phyloP scores from a whole-genome alignment of 306 rosid genomes.

The Spatholobus suberectus region DNA sequence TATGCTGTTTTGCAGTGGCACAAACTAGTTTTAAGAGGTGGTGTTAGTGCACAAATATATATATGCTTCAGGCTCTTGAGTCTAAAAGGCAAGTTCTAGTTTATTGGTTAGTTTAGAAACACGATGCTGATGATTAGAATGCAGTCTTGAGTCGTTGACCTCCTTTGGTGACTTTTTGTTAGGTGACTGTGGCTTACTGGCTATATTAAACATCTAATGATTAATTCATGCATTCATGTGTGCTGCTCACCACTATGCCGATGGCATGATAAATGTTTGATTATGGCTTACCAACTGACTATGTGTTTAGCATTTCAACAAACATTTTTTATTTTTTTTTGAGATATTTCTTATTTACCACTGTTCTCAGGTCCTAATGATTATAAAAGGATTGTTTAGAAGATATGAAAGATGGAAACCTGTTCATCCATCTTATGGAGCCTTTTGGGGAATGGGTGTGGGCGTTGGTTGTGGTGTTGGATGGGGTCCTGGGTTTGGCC shows the following conservation, averaged over 20 bases:
- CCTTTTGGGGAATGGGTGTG: conserved; percentile 96
- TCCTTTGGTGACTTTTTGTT: too few species aligned
- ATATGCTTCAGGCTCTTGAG: neutral
- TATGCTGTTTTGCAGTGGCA: neutral
- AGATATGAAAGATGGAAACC: conserved; percentile 90
- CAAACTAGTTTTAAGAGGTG: neutral
- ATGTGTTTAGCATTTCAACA: neutral
- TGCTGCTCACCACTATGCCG: neutral
- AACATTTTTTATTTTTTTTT: neutral
- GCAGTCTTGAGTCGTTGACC: too few species aligned
- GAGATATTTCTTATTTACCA: neutral
- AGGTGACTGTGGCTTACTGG: neutral
- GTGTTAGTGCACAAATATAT: neutral
- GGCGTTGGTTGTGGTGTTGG: conserved; percentile 97
- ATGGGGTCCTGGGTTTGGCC: conserved; percentile 99
- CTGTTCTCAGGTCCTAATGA: conserved; percentile 66
- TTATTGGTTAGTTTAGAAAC: neutral
- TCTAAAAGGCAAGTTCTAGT: neutral
- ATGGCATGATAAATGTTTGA: neutral
- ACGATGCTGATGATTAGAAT: neutral
- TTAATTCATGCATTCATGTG: neutral
- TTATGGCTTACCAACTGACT: neutral
- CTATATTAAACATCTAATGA: neutral
- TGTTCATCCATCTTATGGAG: conserved; percentile 89
- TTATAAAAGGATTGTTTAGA: conserved; percentile 75